A percentile compares a stretch with the other conserved stretches of the same genome.
Evolutionary conservation across 176 grass and related monocot genomes (phyloP).

Genomic region (Eleusine indica): DNA sequence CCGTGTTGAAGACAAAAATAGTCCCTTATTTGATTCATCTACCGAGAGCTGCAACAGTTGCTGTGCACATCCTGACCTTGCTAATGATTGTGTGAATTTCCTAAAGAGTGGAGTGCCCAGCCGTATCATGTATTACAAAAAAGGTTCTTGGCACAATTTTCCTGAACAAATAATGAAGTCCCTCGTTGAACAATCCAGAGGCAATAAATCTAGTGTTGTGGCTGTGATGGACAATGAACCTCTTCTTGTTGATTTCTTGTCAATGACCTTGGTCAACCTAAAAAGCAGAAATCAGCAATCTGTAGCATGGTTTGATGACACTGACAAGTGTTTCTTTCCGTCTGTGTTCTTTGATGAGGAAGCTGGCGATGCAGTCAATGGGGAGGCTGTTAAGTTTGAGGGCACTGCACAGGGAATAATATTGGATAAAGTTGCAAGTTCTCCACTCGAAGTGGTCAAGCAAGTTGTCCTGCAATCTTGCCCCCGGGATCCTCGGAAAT

Average conservation of each 20-base stretch:
- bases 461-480: constrained; percentile 50
- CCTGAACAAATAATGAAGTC: constrained; percentile 54
- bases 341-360: constrained; percentile 62
- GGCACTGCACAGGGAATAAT: constrained; percentile 22
- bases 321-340: constrained; percentile 65
- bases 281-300: constrained; percentile 60
- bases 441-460: constrained; percentile 55
- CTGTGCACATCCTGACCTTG: constrained; percentile 50
- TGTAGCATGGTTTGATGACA: constrained; percentile 73
- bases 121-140: constrained; percentile 66
- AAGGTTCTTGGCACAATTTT: constrained; percentile 63
- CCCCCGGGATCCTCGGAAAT: constrained; percentile 35
- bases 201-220: constrained; percentile 55
- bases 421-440: constrained; percentile 30
- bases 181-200: constrained; percentile 61
- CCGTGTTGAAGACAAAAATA: constrained; percentile 31
- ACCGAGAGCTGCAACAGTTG: constrained; percentile 45
- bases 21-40: constrained; percentile 43
- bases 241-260: constrained; percentile 73
- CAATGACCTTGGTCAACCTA: constrained; percentile 67
- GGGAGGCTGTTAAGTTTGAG: constrained; percentile 5
- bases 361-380: constrained; percentile 13
- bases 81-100: constrained; percentile 64
- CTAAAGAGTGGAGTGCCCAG: constrained; percentile 61
- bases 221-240: constrained; percentile 51